Conservation (phyloP, 805 yeast species). For the Metschnikowia matae region DNA sequence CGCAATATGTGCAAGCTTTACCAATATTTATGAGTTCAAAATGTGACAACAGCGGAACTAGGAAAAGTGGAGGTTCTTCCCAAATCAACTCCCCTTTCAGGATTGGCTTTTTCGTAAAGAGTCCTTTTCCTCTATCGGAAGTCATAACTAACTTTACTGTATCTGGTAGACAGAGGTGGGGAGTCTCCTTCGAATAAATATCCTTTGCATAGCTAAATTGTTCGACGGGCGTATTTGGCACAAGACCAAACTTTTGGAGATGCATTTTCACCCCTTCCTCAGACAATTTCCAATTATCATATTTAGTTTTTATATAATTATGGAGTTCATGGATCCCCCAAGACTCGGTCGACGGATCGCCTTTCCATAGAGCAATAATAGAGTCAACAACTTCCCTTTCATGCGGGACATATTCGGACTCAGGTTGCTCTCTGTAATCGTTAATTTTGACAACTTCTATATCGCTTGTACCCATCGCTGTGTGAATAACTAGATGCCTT, state of each 20-base stretch:
- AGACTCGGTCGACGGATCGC: constrained; percentile 58
- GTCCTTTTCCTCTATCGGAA: constrained; percentile 54
- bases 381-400: constrained; percentile 56
- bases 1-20: constrained; percentile 71
- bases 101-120: constrained; percentile 49
- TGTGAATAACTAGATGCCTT: not conserved
- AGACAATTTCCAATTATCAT: constrained; percentile 61
- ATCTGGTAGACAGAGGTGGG: constrained; percentile 38
- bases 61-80: constrained; percentile 57
- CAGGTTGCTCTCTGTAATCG: constrained; percentile 23
- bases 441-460: constrained; percentile 37
- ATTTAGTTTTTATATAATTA: constrained; percentile 43
- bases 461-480: not conserved
- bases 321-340: constrained; percentile 54
- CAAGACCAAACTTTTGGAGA: constrained; percentile 54
- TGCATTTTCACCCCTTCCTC: constrained; percentile 53
- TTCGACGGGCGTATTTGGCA: constrained; percentile 27
- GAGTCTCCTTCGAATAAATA: constrained; percentile 49
- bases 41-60: constrained; percentile 66
- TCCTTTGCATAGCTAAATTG: constrained; percentile 50
- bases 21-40: constrained; percentile 54
- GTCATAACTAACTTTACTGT: constrained; percentile 47
- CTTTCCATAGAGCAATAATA: constrained; percentile 64
- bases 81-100: constrained; percentile 52
- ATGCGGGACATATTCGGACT: constrained; percentile 44